These are phyloP conservation scores for grape (Vitis vinifera) DNA, from an alignment of 164 flowering plant genomes.

Conservation along the genomic window ASM3070453v1 NC_081821.1:5923001-5923500, in stretches of 20 bases:
- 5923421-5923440: no score
- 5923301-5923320: neutral
- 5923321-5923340: constrained; percentile 27
- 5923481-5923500: no score
- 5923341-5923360: constrained; percentile 51
- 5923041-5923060: constrained; percentile 35
- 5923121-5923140: constrained; percentile 38
- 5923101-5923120: constrained; percentile 32
- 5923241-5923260: constrained; percentile 23
- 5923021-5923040: constrained; percentile 41
- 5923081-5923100: constrained; percentile 31
- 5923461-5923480: no score
- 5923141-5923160: constrained; percentile 31
- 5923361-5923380: constrained; percentile 31
- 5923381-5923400: neutral
- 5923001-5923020: constrained; percentile 39
- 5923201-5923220: constrained; percentile 17
- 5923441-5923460: no score
- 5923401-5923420: no score
- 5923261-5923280: neutral
- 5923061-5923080: constrained; percentile 35
- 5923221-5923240: constrained; percentile 30
- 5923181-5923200: constrained; percentile 40
- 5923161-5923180: constrained; percentile 36
- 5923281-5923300: no score